Base-by-base conservation (phyloP, 352 stramenopile species). In the Globisporangium acanthophoron region DNA sequence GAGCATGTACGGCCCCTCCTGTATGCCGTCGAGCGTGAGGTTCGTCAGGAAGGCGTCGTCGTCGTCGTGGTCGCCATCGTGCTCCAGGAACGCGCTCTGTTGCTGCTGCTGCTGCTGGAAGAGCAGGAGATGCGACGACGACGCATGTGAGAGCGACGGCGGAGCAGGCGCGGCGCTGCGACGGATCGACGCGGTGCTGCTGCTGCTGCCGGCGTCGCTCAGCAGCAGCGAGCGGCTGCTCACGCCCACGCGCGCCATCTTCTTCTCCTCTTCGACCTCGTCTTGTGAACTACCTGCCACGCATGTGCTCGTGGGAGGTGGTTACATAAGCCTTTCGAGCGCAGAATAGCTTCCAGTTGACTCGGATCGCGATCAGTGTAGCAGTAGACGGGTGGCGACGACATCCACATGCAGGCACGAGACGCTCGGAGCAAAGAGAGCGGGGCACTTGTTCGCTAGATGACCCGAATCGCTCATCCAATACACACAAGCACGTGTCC, bases 1-100 rank as follows among this genome's bases (percentile, higher is more conserved):
- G 48, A 93, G 65, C 83, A 93, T 93, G 55, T 91, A 90, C 37
- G 79, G 64, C 11, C 83, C 83, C 41, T 88, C 76, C 29, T 86
- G 83, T 44, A 91, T 79, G 41, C 83, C 80, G 45, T 93, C 83
- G 43, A 93, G 70, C 59, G 80, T 93, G 33, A 93, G 64, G 56
- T 88, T 88, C 27, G 71, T 73, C 29, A 83, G 52, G 47, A 78
- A 70, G 13, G 79, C 73, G 50, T 83, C 71, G 12, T 69, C 61
- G 2, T 82, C 63, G 40, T 85, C 73, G 46, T 64, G 58, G 1
- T 49, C 20, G 8, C 35, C 52, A 15, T 65, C 13, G 45, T 15
- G 45, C 13, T 58, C 27, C 11, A 12, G 3, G 39, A 35, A 43
- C 11, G 4, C 37, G 4, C 40, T 33, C 15, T 62, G 48, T 11